Evolutionary conservation across 306 rosid species (phyloP).

Genomic region (Casuarina glauca): DNA sequence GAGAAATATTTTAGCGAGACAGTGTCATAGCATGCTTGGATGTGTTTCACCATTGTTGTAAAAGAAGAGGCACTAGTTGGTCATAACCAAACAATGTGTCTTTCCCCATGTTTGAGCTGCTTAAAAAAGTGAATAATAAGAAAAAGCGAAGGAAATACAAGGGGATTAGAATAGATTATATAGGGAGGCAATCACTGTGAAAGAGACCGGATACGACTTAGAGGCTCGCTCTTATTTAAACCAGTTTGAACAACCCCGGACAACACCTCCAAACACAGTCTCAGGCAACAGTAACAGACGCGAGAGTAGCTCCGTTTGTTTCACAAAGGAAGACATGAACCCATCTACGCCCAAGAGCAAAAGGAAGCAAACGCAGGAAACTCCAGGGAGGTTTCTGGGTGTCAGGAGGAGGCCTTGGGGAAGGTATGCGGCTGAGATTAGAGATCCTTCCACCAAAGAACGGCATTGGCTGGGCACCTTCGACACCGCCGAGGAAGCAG

Average conservation of each 20-base stretch:
- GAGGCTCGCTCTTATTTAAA: neutral
- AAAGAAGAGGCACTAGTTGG: no score
- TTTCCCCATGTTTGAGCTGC: no score
- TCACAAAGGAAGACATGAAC: slow-evolving; percentile 26
- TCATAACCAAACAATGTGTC: no score
- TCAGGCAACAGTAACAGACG: neutral
- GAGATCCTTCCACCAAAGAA: slow-evolving; percentile 58
- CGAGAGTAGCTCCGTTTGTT: neutral
- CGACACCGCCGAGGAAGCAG: slow-evolving; percentile 64
- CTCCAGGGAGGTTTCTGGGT: slow-evolving; percentile 54
- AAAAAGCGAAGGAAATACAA: no score
- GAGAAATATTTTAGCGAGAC: no score
- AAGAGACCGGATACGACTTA: neutral
- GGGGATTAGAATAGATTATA: neutral
- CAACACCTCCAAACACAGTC: neutral
- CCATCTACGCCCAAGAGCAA: slow-evolving; percentile 34
- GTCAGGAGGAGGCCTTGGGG: slow-evolving; percentile 64
- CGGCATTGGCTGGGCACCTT: slow-evolving; percentile 60
- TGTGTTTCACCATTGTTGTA: neutral
- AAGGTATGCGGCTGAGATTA: slow-evolving; percentile 54
- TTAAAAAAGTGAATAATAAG: no score
- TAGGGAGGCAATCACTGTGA: neutral
- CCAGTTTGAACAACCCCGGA: neutral
- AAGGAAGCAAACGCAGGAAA: slow-evolving; percentile 42
- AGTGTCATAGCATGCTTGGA: no score